Evolutionary conservation across 768 basidiomycete species (phyloP), one percentile per base, ranked within the genome.

Genomic region (Boletus tomentosulus): DNA sequence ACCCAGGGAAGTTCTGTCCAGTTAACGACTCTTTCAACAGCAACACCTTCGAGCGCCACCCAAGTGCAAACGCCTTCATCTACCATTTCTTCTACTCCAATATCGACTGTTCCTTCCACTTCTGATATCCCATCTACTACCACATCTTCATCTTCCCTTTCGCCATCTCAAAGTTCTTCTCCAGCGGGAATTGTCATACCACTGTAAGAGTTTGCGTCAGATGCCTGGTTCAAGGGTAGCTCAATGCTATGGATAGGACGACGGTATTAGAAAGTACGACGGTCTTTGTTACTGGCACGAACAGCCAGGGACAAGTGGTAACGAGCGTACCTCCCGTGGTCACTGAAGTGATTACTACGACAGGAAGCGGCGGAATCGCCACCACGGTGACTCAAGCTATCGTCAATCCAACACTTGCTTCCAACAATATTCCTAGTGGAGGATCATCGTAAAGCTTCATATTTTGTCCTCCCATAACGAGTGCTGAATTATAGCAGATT

Each of bases 371-470:
- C 59, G 88, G 88, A 13, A 60, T 65, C 13, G 61, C 77, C 33
- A 73, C 76, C 46, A 86, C 86, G 1, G 72, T 87, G 54, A 91
- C 89, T 0, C 74, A 82, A 61, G 70, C 83, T 22, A 71, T 82
- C 35, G 73, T 81, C n/a, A 90, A 90, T 62, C 89, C 87, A 19
- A 89, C 89, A 16, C 76, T 90, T 38, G 79, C 73, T 49, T 70
- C 81, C 12, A 73, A 85, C 64, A 73, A 74, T 39, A 62, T 62
- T 37, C 71, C 67, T 48, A 65, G 71, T 12, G 71, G 63, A 42
- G 65, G 67, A 50, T 78, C 79, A 43, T 73, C 81, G 88, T 89
- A 67, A 69, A 71, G 24, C 34, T 55, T 55, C 37, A 6, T 24
- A 16, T 62, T 30, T 38, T 39, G 38, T 44, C 43, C 33, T 46